Conservation (phyloP, 768 basidiomycete genomes). For the Kwoniella sp. region DNA sequence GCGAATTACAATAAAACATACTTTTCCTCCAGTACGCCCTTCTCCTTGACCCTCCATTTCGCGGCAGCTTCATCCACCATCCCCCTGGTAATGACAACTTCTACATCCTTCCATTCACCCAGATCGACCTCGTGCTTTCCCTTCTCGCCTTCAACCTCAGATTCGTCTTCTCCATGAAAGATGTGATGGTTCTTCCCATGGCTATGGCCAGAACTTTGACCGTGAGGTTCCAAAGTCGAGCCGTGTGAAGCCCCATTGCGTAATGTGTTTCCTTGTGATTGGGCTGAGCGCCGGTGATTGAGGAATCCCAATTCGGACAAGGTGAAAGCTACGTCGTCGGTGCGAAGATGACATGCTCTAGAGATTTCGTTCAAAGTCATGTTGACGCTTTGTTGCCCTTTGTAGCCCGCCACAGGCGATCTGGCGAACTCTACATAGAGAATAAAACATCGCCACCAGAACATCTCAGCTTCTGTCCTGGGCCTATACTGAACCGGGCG, state of each 20-base stretch:
- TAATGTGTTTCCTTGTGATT: not conserved
- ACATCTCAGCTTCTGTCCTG: not conserved
- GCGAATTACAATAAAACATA: constrained; percentile 52
- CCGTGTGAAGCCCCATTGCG: not conserved
- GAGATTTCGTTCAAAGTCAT: constrained; percentile 73
- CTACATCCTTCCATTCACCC: constrained; percentile 49
- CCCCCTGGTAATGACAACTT: constrained; percentile 66
- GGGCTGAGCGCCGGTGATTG: constrained; percentile 18
- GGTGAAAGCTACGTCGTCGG: constrained; percentile 86
- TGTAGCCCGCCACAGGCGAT: constrained; percentile 15
- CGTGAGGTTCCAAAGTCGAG: constrained; percentile 30
- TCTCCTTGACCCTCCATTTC: constrained; percentile 69
- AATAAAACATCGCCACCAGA: too few relatives aligned
- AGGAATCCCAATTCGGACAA: constrained; percentile 83
- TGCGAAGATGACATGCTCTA: constrained; percentile 72
- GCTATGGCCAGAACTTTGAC: not conserved
- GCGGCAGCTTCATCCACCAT: constrained; percentile 69
- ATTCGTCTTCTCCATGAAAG: constrained; percentile 14
- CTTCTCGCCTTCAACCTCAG: constrained; percentile 44
- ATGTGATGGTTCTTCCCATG: not conserved
- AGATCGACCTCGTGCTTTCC: constrained; percentile 48
- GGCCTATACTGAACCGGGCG: not conserved
- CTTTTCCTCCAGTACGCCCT: constrained; percentile 50
- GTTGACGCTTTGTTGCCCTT: constrained; percentile 35
- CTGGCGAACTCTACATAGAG: constrained; percentile 11